Percentiles rank a stretch among this genome's conserved stretches.
phyloP scores from a whole-genome alignment of 441 rosid genomes.

The Gossypium laxum region DNA sequence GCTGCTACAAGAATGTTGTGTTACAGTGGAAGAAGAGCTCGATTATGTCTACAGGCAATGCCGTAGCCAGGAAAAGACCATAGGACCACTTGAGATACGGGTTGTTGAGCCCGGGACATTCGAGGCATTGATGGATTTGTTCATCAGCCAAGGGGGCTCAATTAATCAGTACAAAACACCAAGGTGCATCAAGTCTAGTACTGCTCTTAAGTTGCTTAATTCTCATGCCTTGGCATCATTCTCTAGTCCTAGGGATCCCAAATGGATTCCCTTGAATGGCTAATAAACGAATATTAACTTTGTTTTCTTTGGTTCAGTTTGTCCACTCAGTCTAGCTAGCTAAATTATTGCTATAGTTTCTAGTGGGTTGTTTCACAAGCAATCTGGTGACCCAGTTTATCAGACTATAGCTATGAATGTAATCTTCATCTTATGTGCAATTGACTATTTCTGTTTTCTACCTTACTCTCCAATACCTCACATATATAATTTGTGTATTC shows the following conservation, averaged over 20 bases:
- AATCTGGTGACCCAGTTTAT: conserved; percentile 6
- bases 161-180: conserved; percentile 84
- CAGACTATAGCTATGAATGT: background rate
- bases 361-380: background rate
- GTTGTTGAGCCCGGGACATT: conserved; percentile 59
- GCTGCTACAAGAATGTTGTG: conserved; percentile 58
- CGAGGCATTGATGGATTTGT: conserved; percentile 65
- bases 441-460: conserved; percentile 16
- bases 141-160: conserved; percentile 69
- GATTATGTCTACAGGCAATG: conserved; percentile 73
- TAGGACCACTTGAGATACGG: conserved; percentile 74
- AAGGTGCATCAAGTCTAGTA: conserved; percentile 55
- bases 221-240: conserved; percentile 50
- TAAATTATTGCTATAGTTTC: background rate
- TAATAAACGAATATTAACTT: background rate
- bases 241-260: conserved; percentile 73
- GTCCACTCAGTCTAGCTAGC: background rate
- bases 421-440: conserved; percentile 2
- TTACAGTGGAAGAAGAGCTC: conserved; percentile 61
- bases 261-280: conserved; percentile 45
- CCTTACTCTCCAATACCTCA: conserved; percentile 30
- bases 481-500: background rate
- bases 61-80: conserved; percentile 53
- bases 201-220: conserved; percentile 53
- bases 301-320: background rate